These are phyloP conservation scores for Alternaria burnsii DNA, from an alignment of 2,329 filamentous ascomycete genomes.

Conservation along the genomic window DNA sequence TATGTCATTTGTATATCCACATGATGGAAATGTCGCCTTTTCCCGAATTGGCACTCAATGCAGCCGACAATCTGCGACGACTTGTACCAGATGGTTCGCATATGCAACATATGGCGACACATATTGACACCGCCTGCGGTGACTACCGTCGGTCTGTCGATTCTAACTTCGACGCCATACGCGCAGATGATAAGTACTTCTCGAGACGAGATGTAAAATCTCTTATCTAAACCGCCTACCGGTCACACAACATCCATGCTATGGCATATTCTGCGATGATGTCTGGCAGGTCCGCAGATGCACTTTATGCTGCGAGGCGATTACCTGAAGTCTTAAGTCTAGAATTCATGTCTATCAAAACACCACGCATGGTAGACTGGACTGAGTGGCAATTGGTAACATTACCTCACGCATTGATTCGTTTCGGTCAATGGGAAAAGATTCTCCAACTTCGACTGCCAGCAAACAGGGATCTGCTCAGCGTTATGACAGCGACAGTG, in stretches of 20 bases:
- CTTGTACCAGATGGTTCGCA: slow-evolving; percentile 14
- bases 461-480: no score
- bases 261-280: slow-evolving; percentile 13
- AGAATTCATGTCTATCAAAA: slow-evolving; percentile 10
- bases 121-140: slow-evolving; percentile 11
- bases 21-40: slow-evolving; percentile 14
- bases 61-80: slow-evolving; percentile 8
- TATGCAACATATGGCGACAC: slow-evolving; percentile 16
- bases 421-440: slow-evolving; percentile 13
- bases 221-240: slow-evolving; percentile 13
- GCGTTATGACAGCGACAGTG: no score
- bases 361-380: slow-evolving; percentile 15
- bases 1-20: slow-evolving; percentile 17
- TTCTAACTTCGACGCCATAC: slow-evolving; percentile 3
- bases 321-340: background rate
- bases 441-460: slow-evolving; percentile 1
- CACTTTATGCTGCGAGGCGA: slow-evolving; percentile 3
- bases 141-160: slow-evolving; percentile 12
- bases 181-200: slow-evolving; percentile 3
- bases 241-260: slow-evolving; percentile 12
- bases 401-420: slow-evolving; percentile 11
- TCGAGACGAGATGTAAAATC: no score
- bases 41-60: slow-evolving; percentile 6
- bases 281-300: slow-evolving; percentile 3
- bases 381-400: slow-evolving; percentile 14